These are phyloP conservation scores for Sphaerulina musiva DNA, from an alignment of 2,329 filamentous ascomycete genomes.

Conservation along the genomic window DNA sequence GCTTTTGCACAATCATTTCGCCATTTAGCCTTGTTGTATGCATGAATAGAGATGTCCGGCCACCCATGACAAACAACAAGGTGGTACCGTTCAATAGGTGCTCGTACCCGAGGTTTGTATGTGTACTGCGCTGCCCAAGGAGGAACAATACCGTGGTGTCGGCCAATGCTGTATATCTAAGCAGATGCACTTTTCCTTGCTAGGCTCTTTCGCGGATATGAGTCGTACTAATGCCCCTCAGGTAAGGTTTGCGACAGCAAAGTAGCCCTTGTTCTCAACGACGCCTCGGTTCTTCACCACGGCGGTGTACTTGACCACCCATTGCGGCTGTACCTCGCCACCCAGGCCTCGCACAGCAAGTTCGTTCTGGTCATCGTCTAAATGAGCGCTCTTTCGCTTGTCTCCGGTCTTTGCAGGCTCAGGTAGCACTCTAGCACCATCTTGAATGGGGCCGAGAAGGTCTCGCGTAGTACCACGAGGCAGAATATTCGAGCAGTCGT, in stretches of 20 bases:
- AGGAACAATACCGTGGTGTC: too few relatives aligned
- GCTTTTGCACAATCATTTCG: too few relatives aligned
- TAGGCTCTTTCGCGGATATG: background rate
- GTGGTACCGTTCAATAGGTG: too few relatives aligned
- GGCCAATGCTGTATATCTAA: too few relatives aligned
- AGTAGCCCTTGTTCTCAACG: conserved; percentile 97
- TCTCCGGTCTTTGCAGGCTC: conserved; percentile 39
- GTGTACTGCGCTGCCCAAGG: too few relatives aligned
- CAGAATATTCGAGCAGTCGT: conserved; percentile 86
- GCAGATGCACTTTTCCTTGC: background rate
- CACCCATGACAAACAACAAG: too few relatives aligned
- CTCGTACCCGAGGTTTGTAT: too few relatives aligned
- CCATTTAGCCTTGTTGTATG: too few relatives aligned
- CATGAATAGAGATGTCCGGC: too few relatives aligned
- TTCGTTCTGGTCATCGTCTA: conserved; percentile 42
- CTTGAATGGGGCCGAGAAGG: conserved; percentile 64
- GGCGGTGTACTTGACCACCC: conserved; percentile 96
- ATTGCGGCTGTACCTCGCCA: conserved; percentile 77
- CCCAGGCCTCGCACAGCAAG: conserved; percentile 59
- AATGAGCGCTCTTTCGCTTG: conserved; percentile 39
- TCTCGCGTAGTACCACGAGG: conserved; percentile 79
- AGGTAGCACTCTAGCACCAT: conserved; percentile 70
- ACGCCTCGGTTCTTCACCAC: conserved; percentile 90
- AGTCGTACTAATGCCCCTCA: background rate
- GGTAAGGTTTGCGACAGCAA: conserved; percentile 64